Percentiles rank a stretch among this genome's conserved stretches.
These are phyloP conservation scores for Lipomyces starkeyi DNA, from an alignment of 805 yeast genomes.

Conservation along the genomic window DNA sequence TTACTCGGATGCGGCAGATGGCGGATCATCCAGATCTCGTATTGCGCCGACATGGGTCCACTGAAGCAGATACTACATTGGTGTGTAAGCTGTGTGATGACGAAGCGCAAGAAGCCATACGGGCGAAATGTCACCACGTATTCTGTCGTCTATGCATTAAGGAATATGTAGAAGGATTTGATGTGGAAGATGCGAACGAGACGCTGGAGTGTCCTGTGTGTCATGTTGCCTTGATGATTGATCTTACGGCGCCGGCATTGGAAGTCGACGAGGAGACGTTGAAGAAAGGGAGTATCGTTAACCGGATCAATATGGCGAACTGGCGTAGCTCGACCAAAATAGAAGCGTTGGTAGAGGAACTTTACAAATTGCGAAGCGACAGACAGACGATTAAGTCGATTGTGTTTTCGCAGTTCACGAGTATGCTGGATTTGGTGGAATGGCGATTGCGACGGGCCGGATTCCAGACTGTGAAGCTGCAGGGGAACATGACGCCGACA, in stretches of 20 bases:
- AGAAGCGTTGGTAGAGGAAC: slow-evolving; percentile 93
- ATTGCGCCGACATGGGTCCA: slow-evolving; percentile 64
- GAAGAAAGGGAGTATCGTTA: slow-evolving; percentile 72
- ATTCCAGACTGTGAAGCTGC: slow-evolving; percentile 88
- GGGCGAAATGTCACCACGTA: slow-evolving; percentile 89
- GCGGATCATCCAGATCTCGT: slow-evolving; percentile 99
- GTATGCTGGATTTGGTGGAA: slow-evolving; percentile 94
- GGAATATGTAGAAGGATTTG: slow-evolving; percentile 77
- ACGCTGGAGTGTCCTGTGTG: slow-evolving; percentile 92
- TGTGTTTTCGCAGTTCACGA: slow-evolving; percentile 96
- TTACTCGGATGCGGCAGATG: slow-evolving; percentile 95
- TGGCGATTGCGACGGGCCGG: slow-evolving; percentile 97
- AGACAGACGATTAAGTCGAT: slow-evolving; percentile 89
- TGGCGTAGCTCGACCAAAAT: slow-evolving; percentile 97
- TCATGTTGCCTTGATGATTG: slow-evolving; percentile 90
- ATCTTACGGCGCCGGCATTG: slow-evolving; percentile 82
- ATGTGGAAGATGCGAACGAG: slow-evolving; percentile 56
- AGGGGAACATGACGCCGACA: slow-evolving; percentile 95
- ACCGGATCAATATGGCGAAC: slow-evolving; percentile 77
- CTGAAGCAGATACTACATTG: slow-evolving; percentile 53
- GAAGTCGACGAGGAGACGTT: slow-evolving; percentile 61
- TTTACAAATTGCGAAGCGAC: slow-evolving; percentile 85
- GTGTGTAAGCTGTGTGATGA: slow-evolving; percentile 96
- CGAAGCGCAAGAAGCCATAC: slow-evolving; percentile 97
- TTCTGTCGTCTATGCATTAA: slow-evolving; percentile 92